Conservation (phyloP, 257 asterid genomes). For the Verbena officinalis region DNA sequence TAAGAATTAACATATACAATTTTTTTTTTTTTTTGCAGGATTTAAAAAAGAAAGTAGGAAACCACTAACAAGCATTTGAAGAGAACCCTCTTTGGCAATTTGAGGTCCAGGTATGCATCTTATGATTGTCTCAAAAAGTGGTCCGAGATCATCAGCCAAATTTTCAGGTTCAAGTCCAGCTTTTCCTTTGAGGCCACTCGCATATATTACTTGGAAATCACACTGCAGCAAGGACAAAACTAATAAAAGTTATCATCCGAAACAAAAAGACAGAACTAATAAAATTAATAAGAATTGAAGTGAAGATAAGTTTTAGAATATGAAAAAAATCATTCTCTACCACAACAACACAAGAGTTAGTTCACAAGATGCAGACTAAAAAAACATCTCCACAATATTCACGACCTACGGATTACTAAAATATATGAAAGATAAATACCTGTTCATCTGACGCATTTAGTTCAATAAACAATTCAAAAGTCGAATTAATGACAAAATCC, state of each 20-base stretch:
- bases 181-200: constrained; percentile 94
- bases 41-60: constrained; percentile 17
- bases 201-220: constrained; percentile 97
- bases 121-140: constrained; percentile 83
- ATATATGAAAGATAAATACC: constrained; percentile 46
- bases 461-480: constrained; percentile 94
- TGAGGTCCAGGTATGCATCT: constrained; percentile 98
- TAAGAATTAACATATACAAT: constrained; percentile 8
- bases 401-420: constrained; percentile 11
- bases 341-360: too few relatives aligned
- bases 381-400: not conserved
- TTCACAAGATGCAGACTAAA: too few relatives aligned
- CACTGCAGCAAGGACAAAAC: constrained; percentile 58
- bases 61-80: constrained; percentile 93
- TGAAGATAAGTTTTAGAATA: not conserved
- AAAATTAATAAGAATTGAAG: constrained; percentile 7
- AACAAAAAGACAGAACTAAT: constrained; percentile 4
- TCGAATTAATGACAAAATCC: constrained; percentile 86
- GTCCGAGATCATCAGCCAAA: constrained; percentile 92
- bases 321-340: not conserved
- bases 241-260: not conserved
- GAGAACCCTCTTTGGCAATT: constrained; percentile 86
- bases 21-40: too few relatives aligned
- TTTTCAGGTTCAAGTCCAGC: constrained; percentile 94
- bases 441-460: constrained; percentile 96